Evolutionary conservation across 345 rosid species (phyloP).

Genomic region (Dovyalis caffra): DNA sequence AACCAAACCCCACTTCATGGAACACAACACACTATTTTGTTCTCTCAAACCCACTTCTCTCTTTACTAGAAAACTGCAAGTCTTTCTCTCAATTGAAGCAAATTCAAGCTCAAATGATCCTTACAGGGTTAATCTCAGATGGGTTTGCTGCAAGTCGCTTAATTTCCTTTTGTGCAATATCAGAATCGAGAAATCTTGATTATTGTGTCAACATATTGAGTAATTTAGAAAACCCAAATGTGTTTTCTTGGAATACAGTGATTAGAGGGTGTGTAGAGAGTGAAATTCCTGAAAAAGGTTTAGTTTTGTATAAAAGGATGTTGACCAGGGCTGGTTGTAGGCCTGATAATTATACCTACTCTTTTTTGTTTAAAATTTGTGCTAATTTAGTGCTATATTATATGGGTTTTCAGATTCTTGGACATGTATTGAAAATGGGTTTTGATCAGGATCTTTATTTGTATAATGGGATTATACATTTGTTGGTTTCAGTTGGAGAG

Average conservation of each 20-base stretch:
- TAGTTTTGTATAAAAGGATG: constrained; percentile 60
- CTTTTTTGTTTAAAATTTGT: constrained; percentile 65
- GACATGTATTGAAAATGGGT: constrained; percentile 65
- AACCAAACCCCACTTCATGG: constrained; percentile 37
- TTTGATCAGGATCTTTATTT: constrained; percentile 60
- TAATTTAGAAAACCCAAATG: constrained; percentile 36
- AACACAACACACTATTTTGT: constrained; percentile 45
- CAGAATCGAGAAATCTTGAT: constrained; percentile 55
- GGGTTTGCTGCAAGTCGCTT: constrained; percentile 63
- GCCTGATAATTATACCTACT: constrained; percentile 75
- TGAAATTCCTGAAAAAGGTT: constrained; percentile 37
- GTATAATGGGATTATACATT: constrained; percentile 57
- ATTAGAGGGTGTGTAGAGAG: constrained; percentile 59
- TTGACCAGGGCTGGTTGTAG: constrained; percentile 44
- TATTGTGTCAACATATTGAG: constrained; percentile 55
- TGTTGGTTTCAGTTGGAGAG: constrained; percentile 57
- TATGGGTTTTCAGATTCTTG: constrained; percentile 54
- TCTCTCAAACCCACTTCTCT: constrained; percentile 57
- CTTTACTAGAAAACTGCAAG: constrained; percentile 53
- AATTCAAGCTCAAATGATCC: constrained; percentile 64
- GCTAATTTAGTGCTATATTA: constrained; percentile 34
- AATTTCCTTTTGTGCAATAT: constrained; percentile 57
- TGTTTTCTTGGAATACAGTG: constrained; percentile 74
- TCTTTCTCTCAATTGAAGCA: constrained; percentile 60
- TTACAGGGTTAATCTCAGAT: constrained; percentile 50